Evolutionary conservation across 192 early-diverging fungal species (phyloP), one percentile per base, ranked within the genome.

Genomic region (Cetraspora pellucida): DNA sequence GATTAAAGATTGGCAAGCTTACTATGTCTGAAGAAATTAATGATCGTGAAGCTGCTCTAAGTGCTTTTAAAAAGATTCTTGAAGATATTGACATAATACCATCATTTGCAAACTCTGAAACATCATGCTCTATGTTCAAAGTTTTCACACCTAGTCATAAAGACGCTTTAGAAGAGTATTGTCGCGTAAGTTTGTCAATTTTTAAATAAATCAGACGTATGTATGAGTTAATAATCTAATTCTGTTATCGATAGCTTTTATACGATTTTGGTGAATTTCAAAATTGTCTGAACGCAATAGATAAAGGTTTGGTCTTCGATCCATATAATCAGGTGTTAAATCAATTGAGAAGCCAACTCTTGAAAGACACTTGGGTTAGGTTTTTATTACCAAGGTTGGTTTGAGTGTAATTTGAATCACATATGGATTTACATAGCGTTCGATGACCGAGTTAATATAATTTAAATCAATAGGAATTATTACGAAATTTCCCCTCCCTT

Each of bases 271-370:
- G 70, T 3, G 27, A 31, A 16, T 72, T 72, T 43, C n/a, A 54
- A 17, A 27, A 13, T 55, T 52, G 70, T 19, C 14, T 72, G 10
- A 25, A 54, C 19, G 17, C 43, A 72, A 27, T 57, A 14, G 70
- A 72, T 57, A 72, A 72, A 72, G 74, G 74, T 7, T 50, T 75
- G 28, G 49, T 37, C 19, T 27, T 37, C 14, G 74, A 75, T 25
- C 61, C 74, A 65, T 44, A 75, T 11, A 65, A 65, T 54, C 10
- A 8, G 13, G 11, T 50, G 25, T 47, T 75, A 13, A 65, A 65
- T 37, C 59, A 65, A 64, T 52, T 75, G n/a, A 65, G 52, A 75
- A 21, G 10, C 11, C 74, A 75, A 52, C 58, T 75, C 16, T 28
- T 65, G 23, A 28, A 54, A 14, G 31, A 74, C 2, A 75, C 74